Evolutionary conservation across 179 eudicot genomes (phyloP), one percentile per base, ranked within the genome.

Genomic region (Silene coronaria): DNA sequence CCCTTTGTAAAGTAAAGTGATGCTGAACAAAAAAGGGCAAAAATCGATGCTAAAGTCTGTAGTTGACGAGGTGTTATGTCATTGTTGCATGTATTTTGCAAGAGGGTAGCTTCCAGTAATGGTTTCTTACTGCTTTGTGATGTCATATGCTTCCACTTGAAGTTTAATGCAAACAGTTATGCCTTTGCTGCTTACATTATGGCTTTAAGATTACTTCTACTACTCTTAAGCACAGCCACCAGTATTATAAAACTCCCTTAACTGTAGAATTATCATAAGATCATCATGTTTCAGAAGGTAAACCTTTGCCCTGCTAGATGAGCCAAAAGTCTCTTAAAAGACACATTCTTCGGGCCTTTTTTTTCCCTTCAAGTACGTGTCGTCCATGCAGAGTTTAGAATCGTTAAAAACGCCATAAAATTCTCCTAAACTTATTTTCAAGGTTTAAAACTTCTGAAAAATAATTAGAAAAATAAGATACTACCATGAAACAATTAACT

Each of bases 141-240:
- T 66, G 55, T 76, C 61, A 76, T 28, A 42, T 80, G 64, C 83
- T 80, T 76, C 30, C 36, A 58, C 73, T 80, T 80, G 79, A 72
- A 80, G 83, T 73, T 71, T 71, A 67, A 63, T 76, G 67, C 45
- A 63, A 77, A 63, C 34, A n/a, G 30, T 48, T 64, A 13, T 57
- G 38, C 66, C 82, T 58, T 48, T 53, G 23, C 67, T 45, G 61
- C 79, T 38, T 63, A 53, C 59, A 62, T 79, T 71, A 46, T 75
- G 69, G 16, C 81, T 78, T 78, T 58, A 81, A 78, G 84, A 71
- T 78, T 61, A 70, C 84, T 75, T 78, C 76, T 70, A 19, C 73
- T 77, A 62, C 23, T 65, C 60, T 4, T 4, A 68, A 55, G 8
- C 36, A 67, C 78, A 71, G 45, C 72, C 71, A 45, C 76, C 19